A percentile compares a stretch with the other conserved stretches of the same genome.
phyloP scores from a whole-genome alignment of 306 rosid species.

The Sindora glabra region DNA sequence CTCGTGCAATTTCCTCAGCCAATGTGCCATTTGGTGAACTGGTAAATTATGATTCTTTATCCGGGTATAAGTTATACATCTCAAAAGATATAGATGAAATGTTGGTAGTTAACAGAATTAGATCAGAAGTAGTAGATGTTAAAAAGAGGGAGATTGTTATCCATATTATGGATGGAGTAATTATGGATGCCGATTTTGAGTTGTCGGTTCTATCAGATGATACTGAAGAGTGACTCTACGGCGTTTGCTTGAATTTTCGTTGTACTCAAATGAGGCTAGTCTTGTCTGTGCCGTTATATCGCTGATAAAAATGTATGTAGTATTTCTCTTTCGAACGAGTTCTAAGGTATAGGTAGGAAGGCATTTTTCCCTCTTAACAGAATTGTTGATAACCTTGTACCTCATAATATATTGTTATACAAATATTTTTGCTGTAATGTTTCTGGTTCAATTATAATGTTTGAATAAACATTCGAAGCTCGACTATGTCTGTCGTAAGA shows the following conservation, averaged over 20 bases:
- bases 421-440: neutral
- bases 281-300: no score
- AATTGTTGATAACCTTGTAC: neutral
- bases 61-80: slow-evolving; percentile 59
- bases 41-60: slow-evolving; percentile 55
- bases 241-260: no score
- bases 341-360: neutral
- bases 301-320: no score
- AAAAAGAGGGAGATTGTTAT: slow-evolving; percentile 42
- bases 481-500: neutral
- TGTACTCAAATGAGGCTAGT: no score
- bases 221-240: slow-evolving; percentile 22
- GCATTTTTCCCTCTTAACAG: neutral
- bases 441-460: neutral
- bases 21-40: slow-evolving; percentile 33
- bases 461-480: neutral
- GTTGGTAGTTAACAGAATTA: slow-evolving; percentile 64
- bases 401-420: neutral
- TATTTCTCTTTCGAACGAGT: no score
- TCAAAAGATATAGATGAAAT: slow-evolving; percentile 50
- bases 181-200: slow-evolving; percentile 83
- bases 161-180: slow-evolving; percentile 73
- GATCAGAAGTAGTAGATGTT: slow-evolving; percentile 50
- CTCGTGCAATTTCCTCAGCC: slow-evolving; percentile 41
- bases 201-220: slow-evolving; percentile 43